Evolutionary conservation across 73 alveolate species (phyloP), one percentile per base, ranked within the genome.

Genomic region (Paramecium octaurelia): DNA sequence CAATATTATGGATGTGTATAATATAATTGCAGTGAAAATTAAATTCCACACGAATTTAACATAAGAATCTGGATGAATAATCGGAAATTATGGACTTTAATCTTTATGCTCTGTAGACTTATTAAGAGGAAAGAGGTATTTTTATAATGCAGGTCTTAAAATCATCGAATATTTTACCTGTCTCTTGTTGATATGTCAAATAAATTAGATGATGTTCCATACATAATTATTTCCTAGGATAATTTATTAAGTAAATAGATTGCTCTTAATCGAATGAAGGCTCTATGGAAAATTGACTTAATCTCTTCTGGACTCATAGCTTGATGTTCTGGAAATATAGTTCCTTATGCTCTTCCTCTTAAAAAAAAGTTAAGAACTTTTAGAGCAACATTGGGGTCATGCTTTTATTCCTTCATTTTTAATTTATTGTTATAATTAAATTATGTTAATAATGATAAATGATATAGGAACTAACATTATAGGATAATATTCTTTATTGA

Each of bases 1-100:
- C 31, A 93, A 90, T 40, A 92, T 92, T 8, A 93, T 58, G 0
- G 98, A 96, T 8, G 97, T 94, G 35, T 95, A 95, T 9, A 93
- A 60, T 24, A 95, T 93, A 16, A 92, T 70, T 73, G 94, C 44
- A 2, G 86, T 84, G 16, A 92, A 92, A 6, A 95, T 73, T 35
- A 90, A 29, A 50, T 92, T 91, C 98, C 98, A 95, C 7, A 75
- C 14, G 31, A 58, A 77, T 83, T 91, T 95, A 42, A 95, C 12
- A 27, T 54, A 35, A 8, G 96, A 92, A 50, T 88, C 93, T 23
- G 98, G 96, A 27, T 92, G 92, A 29, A 95, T 38, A 0, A 95
- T 27, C 0, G 91, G 91, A 46, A 80, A 80, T 18, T 80, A 59
- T n/a, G 57, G 36, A 9, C 29, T 20, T 31, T n/a, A 10, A 73